phyloP scores from a whole-genome alignment of 306 rosid species.

The Quercus dentata region DNA sequence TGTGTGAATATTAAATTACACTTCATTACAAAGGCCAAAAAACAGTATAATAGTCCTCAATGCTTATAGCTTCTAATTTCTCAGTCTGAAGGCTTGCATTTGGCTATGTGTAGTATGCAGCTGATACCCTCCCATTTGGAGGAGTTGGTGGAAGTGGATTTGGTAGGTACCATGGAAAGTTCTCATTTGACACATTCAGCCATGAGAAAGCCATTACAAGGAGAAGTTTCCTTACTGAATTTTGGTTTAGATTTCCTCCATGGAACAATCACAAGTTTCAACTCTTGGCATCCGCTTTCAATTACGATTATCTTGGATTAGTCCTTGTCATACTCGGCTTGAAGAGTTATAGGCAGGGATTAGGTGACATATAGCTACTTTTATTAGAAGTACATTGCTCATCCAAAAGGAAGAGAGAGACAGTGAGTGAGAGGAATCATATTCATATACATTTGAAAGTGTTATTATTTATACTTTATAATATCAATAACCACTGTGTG shows the following conservation, averaged over 20 bases:
- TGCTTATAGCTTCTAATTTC: background rate
- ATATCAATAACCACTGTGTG: too few relatives aligned
- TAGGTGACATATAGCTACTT: background rate
- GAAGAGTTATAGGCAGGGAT: constrained; percentile 25
- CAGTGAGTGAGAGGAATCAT: too few relatives aligned
- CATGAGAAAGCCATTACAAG: constrained; percentile 51
- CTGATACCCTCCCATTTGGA: constrained; percentile 75
- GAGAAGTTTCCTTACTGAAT: constrained; percentile 56
- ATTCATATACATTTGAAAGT: too few relatives aligned
- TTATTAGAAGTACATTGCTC: background rate
- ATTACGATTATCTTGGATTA: constrained; percentile 45
- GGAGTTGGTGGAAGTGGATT: constrained; percentile 78
- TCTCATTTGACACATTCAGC: constrained; percentile 73
- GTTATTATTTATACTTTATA: too few relatives aligned
- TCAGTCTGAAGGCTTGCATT: background rate
- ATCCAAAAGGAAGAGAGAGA: background rate
- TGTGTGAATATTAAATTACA: too few relatives aligned
- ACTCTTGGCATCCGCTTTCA: constrained; percentile 43
- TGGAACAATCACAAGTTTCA: constrained; percentile 59
- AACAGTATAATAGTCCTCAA: background rate
- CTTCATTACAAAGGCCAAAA: background rate
- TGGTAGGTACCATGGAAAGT: constrained; percentile 75
- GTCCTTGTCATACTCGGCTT: constrained; percentile 52
- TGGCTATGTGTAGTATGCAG: constrained; percentile 39
- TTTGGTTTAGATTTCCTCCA: constrained; percentile 82